These are phyloP conservation scores for Oenanthe javanica DNA, from an alignment of 140 eudicot genomes.

Conservation along the genomic window DNA sequence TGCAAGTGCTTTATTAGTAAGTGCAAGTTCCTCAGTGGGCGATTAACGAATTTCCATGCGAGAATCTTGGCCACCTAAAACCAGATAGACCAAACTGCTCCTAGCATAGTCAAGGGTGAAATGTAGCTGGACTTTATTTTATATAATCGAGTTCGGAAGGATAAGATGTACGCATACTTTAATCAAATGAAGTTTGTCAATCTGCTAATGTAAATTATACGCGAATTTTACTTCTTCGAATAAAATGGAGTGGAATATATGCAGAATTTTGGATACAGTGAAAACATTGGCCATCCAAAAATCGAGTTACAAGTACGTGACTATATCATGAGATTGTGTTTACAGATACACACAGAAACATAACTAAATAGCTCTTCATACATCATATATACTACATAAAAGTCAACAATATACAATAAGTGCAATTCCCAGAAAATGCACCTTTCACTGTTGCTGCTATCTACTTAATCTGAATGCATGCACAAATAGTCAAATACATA, in stretches of 20 bases:
- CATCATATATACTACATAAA: not conserved
- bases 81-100: not conserved
- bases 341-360: too few species aligned
- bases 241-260: too few species aligned
- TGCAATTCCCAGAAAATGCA: not conserved
- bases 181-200: too few species aligned
- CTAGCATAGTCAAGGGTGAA: not conserved
- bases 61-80: not conserved
- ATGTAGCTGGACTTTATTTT: too few species aligned
- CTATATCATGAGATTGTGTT: too few species aligned
- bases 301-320: too few species aligned
- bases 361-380: not conserved
- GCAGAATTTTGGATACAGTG: not conserved
- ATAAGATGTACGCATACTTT: too few species aligned
- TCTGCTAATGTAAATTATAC: too few species aligned
- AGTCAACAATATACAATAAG: not conserved
- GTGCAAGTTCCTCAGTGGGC: not conserved
- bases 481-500: too few species aligned
- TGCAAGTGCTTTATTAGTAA: not conserved
- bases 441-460: not conserved
- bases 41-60: not conserved
- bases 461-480: not conserved
- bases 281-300: not conserved
- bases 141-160: too few species aligned
- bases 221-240: too few species aligned